phyloP scores from a whole-genome alignment of 1,139 yeast genomes.

The Pneumocystis jirovecii region DNA sequence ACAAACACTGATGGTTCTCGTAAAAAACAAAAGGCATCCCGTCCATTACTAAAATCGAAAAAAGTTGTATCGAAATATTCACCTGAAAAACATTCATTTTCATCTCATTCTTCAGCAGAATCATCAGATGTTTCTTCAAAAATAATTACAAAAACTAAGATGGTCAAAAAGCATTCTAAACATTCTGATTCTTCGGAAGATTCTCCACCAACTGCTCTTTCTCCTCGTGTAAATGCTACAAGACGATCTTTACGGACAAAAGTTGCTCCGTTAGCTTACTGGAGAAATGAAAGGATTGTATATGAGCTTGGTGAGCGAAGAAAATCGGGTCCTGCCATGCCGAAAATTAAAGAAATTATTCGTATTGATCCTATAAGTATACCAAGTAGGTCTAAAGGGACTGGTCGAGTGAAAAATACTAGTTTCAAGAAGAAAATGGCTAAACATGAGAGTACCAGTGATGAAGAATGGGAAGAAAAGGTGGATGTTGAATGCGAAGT shows the following conservation, averaged over 20 bases:
- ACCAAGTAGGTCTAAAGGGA: conserved; percentile 18
- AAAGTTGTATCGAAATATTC: conserved; percentile 15
- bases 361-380: conserved; percentile 17
- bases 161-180: not conserved
- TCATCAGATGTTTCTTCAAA: not conserved
- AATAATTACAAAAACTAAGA: not conserved
- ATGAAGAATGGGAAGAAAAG: conserved; percentile 18
- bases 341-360: conserved; percentile 20
- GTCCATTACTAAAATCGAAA: conserved; percentile 1
- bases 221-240: conserved; percentile 8
- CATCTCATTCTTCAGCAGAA: conserved; percentile 3
- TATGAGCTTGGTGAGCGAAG: conserved; percentile 33
- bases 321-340: conserved; percentile 19
- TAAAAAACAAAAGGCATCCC: not conserved
- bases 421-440: conserved; percentile 13
- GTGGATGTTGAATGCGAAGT: conserved; percentile 9
- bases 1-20: not conserved
- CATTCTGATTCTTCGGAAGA: not conserved
- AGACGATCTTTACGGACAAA: conserved; percentile 49
- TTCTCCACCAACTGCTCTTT: conserved; percentile 1
- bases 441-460: conserved; percentile 17
- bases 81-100: conserved; percentile 4
- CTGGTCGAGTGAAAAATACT: conserved; percentile 5
- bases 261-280: conserved; percentile 62
- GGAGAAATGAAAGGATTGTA: conserved; percentile 70